A percentile compares a stretch with the other conserved stretches of the same genome.
Evolutionary conservation across 495 filamentous ascomycete genomes (phyloP).

Genomic region (Tricharina praecox): DNA sequence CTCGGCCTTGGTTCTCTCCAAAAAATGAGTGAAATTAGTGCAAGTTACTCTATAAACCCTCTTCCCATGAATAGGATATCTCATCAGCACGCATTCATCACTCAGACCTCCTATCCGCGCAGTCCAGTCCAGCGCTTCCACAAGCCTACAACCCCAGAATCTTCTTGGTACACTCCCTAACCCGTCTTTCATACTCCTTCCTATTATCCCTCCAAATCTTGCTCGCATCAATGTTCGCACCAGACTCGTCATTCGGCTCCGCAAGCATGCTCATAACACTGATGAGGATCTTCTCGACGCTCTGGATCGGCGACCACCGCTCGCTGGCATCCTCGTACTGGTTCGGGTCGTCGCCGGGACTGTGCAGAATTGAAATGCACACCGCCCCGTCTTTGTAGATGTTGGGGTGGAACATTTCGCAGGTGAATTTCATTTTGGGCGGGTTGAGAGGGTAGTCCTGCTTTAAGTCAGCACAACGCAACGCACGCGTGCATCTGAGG

Average conservation of each 20-base stretch:
- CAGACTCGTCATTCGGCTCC: slow-evolving; percentile 86
- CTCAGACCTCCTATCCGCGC: slow-evolving; percentile 1
- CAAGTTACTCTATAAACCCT: not conserved
- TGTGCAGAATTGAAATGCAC: slow-evolving; percentile 94
- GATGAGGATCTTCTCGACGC: slow-evolving; percentile 83
- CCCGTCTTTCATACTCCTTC: slow-evolving; percentile 53
- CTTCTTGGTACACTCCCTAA: slow-evolving; percentile 70
- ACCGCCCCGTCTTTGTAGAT: slow-evolving; percentile 81
- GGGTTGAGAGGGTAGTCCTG: slow-evolving; percentile 74
- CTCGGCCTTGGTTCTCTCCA: no score
- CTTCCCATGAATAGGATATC: no score
- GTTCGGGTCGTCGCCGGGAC: slow-evolving; percentile 88
- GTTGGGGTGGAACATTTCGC: slow-evolving; percentile 87
- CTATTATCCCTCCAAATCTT: slow-evolving; percentile 70
- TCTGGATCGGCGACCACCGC: slow-evolving; percentile 94
- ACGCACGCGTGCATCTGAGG: no score
- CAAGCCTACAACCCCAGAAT: slow-evolving; percentile 25
- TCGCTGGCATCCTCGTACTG: slow-evolving; percentile 87
- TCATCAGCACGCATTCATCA: no score
- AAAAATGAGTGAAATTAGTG: not conserved
- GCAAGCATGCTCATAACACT: slow-evolving; percentile 87
- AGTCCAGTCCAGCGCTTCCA: no score
- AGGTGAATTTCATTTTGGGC: slow-evolving; percentile 79
- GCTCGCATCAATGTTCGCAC: slow-evolving; percentile 88
- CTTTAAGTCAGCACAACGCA: slow-evolving; percentile 49